These are phyloP conservation scores for Kodamaea hsintzibuensis DNA, from an alignment of 805 yeast genomes.

Conservation along the genomic window DNA sequence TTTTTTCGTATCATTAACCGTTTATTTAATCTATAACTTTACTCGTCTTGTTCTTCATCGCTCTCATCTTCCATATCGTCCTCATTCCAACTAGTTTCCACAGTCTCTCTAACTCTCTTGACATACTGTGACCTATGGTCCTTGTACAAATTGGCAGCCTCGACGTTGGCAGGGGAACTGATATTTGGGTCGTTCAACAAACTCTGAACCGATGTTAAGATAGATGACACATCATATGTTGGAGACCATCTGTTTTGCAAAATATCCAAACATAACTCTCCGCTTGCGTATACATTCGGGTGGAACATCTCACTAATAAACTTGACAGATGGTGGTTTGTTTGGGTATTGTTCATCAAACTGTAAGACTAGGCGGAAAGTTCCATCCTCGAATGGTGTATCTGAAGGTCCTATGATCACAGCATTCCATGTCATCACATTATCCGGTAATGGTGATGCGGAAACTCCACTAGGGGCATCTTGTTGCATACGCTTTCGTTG, in stretches of 20 bases:
- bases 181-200: slow-evolving; percentile 95
- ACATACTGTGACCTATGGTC: slow-evolving; percentile 93
- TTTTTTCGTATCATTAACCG: neutral
- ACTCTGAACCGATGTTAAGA: slow-evolving; percentile 89
- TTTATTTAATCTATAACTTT: slow-evolving; percentile 2
- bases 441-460: slow-evolving; percentile 95
- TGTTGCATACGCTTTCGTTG: slow-evolving; percentile 79
- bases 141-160: slow-evolving; percentile 92
- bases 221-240: slow-evolving; percentile 95
- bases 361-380: slow-evolving; percentile 84
- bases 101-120: slow-evolving; percentile 90
- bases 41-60: slow-evolving; percentile 27
- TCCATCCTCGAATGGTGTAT: slow-evolving; percentile 98
- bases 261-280: slow-evolving; percentile 94
- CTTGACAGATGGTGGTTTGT: slow-evolving; percentile 92
- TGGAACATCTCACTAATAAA: slow-evolving; percentile 95
- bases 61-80: slow-evolving; percentile 63
- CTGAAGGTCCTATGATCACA: slow-evolving; percentile 95
- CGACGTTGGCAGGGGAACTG: slow-evolving; percentile 95
- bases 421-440: slow-evolving; percentile 98
- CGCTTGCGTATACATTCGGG: slow-evolving; percentile 94
- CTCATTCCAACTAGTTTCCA: slow-evolving; percentile 91
- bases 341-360: slow-evolving; percentile 96
- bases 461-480: slow-evolving; percentile 97
- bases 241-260: slow-evolving; percentile 98